Evolutionary conservation across 495 filamentous ascomycete species (phyloP), one percentile per base, ranked within the genome.

Genomic region (Melanomma pulvis-pyrius): DNA sequence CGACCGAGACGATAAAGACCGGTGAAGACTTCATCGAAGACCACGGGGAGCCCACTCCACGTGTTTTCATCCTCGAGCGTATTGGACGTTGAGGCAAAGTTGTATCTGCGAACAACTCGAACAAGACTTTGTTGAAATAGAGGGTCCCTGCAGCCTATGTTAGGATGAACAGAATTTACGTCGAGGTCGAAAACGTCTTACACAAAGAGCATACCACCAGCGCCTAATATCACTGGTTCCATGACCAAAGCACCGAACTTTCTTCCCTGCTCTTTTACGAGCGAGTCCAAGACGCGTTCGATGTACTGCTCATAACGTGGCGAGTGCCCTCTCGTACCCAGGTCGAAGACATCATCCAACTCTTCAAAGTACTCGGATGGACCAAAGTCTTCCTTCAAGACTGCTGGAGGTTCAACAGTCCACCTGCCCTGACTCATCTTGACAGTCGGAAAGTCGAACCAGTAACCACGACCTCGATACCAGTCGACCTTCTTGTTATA

Each of bases 21-120:
- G 0, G 89, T 92, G 78, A 93, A 92, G 32, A 93, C 89, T 74
- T 93, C 90, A 73, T 93, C 90, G 68, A 88, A 87, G 72, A 93
- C 81, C 29, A 93, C 77, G 0, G 90, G 90, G 21, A 93, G 79
- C 1, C 90, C 90, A 1, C 81, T 81, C 90, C 90, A 93, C 19
- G 69, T 59, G 13, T 17, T 25, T 3, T 7, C 7, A 26, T 47
- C 44, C 25, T 41, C 32, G 32, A 21, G 32, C 44, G 22, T 29
- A 41, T 21, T 32, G 56, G 28, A 39, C 13, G 49, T 65, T 32
- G 71, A 88, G 87, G 46, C 88, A 78, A 11, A 81, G 65, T 1
- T 82, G 75, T 64, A 66, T 7, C 76, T 73, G 51, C 90, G 88
- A 36, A 90, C 82, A 15, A 86, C 82, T 8, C 85, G 78, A 32